Evolutionary conservation across 768 basidiomycete genomes (phyloP).

Genomic region (Russula earlei): DNA sequence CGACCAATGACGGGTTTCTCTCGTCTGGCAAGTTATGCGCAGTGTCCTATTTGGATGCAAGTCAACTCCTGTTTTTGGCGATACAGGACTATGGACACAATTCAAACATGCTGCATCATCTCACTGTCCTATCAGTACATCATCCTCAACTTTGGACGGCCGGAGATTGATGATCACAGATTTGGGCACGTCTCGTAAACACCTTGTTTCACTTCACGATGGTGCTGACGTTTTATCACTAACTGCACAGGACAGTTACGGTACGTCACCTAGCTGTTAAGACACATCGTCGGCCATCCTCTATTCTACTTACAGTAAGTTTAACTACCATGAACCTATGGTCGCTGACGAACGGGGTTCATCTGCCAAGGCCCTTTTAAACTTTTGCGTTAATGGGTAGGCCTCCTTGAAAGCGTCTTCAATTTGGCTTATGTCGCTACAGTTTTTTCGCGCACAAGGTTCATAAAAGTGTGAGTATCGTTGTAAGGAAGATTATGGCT

Average conservation of each 20-base stretch:
- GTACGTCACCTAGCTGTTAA: background rate
- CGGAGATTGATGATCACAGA: background rate
- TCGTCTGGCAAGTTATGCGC: conserved; percentile 8
- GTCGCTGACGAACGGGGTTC: background rate
- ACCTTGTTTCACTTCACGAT: background rate
- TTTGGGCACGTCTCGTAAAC: background rate
- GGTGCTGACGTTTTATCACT: background rate
- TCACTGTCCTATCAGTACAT: conserved; percentile 1
- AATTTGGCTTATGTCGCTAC: background rate
- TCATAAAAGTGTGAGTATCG: conserved; percentile 11
- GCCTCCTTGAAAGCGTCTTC: background rate
- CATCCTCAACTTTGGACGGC: conserved; percentile 1
- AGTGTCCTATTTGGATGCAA: background rate
- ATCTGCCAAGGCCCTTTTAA: background rate
- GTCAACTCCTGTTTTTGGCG: background rate
- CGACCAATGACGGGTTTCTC: background rate
- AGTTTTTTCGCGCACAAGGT: conserved; percentile 13
- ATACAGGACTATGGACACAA: conserved; percentile 4
- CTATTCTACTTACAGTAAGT: conserved; percentile 3
- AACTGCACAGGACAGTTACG: background rate
- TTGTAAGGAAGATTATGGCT: too few species aligned
- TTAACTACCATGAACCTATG: background rate
- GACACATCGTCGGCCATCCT: background rate
- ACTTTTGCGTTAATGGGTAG: conserved; percentile 11
- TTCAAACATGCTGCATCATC: conserved; percentile 5